These are phyloP conservation scores for Medicago arabica DNA, from an alignment of 306 rosid species.

Conservation along the genomic window DNA sequence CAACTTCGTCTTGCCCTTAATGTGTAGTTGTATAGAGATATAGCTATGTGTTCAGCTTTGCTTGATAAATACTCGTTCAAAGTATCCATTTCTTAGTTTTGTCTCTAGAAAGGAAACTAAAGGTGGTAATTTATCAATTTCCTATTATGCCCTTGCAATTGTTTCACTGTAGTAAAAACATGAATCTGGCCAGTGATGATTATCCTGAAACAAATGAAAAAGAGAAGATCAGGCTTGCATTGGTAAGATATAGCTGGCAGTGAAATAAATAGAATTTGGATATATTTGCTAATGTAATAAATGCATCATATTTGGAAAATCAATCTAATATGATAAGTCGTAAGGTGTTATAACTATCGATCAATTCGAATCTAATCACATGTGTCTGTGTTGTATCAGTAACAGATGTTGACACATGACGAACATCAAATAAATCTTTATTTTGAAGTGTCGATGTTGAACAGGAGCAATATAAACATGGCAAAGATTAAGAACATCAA, in stretches of 20 bases:
- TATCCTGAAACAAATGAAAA: conserved; percentile 32
- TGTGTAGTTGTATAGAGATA: conserved; percentile 30
- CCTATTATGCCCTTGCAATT: not conserved
- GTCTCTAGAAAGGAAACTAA: not conserved
- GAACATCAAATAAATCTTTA: too few species aligned
- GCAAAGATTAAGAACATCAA: not conserved
- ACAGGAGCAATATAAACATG: not conserved
- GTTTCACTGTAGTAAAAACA: not conserved
- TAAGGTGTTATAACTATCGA: not conserved
- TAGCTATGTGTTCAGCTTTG: conserved; percentile 40
- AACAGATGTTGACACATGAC: not conserved
- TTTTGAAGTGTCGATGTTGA: too few species aligned
- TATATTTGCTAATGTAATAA: not conserved
- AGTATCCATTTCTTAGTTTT: conserved; percentile 35
- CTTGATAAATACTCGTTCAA: conserved; percentile 28
- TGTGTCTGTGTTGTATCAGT: not conserved
- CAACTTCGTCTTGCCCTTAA: conserved; percentile 20
- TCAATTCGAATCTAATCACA: not conserved
- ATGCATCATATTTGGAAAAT: conserved; percentile 18
- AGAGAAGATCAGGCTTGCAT: not conserved
- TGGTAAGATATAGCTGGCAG: conserved; percentile 26
- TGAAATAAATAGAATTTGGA: conserved; percentile 10
- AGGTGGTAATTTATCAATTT: not conserved
- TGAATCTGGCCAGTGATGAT: not conserved
- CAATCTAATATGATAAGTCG: not conserved